Evolutionary conservation across 306 rosid species (phyloP), one percentile per base, ranked within the genome.

Genomic region (Begonia masoniana): DNA sequence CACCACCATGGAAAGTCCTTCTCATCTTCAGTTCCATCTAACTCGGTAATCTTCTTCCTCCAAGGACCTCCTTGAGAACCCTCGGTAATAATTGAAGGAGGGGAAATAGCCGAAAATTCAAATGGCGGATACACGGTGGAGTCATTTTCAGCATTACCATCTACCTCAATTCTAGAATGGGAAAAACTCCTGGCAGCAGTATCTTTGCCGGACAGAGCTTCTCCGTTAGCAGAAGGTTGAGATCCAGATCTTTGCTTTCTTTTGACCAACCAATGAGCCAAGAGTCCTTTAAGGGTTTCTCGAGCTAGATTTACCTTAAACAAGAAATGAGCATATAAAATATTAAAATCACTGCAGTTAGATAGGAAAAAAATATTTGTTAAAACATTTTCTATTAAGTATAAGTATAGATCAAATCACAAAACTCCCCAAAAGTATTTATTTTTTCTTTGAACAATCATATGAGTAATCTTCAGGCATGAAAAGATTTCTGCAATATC

Each of bases 1-100:
- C 93, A 83, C 99, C 99, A 92, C 75, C 77, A 82, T n/a, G 99
- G 99, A 39, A 92, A 74, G 68, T 86, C 99, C 69, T 86, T 91
- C 62, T 86, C 99, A 62, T 86, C 99, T 76, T 86, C 96, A 15
- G 82, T 76, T 66, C 95, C 99, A 77, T 86, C 93, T 60, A 92
- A 76, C 64, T 81, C 89, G 51, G 88, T 86, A 67, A 86, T 77
- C 64, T 79, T 79, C 80, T 82, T 92, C 47, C 99, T 83, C 99
- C 99, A 92, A 2, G 94, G 96, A 56, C 95, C 99, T 59, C 99
- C 99, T 41, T 92, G 84, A 52, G 77, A 64, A 59, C 99, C 96
- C 87, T 92, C 99, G 1, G 99, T 83, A 56, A 92, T 77, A 60
- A 92, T 74, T 47, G 99, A 92, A 58, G 99, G 96, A 66, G 94